Base-by-base conservation (phyloP, 768 basidiomycete species). In the Pleurotus tuber-regium region DNA sequence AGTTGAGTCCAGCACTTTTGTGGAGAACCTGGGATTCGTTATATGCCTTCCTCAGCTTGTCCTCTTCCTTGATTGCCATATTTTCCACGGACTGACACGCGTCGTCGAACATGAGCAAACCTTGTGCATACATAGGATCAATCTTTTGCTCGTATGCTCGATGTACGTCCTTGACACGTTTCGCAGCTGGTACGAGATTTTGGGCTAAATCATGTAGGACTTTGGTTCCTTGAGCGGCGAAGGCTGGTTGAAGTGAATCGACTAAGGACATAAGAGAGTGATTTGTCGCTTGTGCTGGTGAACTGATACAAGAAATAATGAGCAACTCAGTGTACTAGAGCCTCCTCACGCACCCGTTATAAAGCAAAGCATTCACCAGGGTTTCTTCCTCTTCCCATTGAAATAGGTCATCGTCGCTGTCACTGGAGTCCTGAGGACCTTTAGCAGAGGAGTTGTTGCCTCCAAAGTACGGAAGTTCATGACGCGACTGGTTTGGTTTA, bases 301-400 rank as follows among this genome's bases (percentile, higher is more conserved):
- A 50, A n/a, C 26, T n/a, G n/a, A 21, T 21, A 43, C 28, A 44
- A 53, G 18, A 43, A 28, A 52, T 11, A 12, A 25, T 43, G 4
- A 44, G 21, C 9, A 16, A 3, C 11, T 1, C 26, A 24, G 7
- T 10, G 8, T 19, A 2, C 18, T 19, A 19, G 38, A 8, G 9
- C 10, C 11, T n/a, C 4, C 19, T 10, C 28, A 53, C 66, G 55
- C 61, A 76, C 76, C 61, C 68, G 43, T 73, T 70, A 31, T 76
- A 70, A 61, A 80, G 61, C 18, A 82, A 64, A 38, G 73, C 74
- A 12, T 74, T 70, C n/a, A 79, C 69, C 28, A 82, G 68, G 2
- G 79, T 78, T n/a, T 61, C 64, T 58, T 79, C 79, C 54, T 78
- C 75, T 31, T 80, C 74, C 79, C 79, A 82, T 26, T 65, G 61